phyloP scores from a whole-genome alignment of 2,329 filamentous ascomycete species.

The Fusarium sp. region DNA sequence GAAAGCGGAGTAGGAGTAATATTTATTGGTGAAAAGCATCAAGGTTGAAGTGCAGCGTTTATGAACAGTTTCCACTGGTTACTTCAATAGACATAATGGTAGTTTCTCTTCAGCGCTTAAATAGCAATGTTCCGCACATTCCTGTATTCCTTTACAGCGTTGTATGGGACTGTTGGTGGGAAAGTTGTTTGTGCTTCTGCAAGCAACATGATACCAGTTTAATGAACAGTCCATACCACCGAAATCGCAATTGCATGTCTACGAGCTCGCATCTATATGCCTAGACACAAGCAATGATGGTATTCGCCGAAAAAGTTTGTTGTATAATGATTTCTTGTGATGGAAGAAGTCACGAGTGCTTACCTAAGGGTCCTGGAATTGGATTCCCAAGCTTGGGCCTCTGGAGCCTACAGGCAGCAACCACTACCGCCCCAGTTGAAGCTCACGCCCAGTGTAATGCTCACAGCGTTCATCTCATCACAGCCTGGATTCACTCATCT shows the following conservation, averaged over 20 bases:
- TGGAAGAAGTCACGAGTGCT: slow-evolving; percentile 1
- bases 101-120: not conserved
- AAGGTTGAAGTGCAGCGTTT: not conserved
- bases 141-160: no score
- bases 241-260: not conserved
- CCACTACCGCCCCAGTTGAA: slow-evolving; percentile 20
- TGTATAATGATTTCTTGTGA: not conserved
- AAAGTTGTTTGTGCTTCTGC: not conserved
- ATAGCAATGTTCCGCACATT: not conserved
- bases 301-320: not conserved
- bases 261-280: not conserved
- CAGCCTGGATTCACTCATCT: slow-evolving; percentile 1
- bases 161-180: not conserved
- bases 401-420: slow-evolving; percentile 38
- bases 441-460: slow-evolving; percentile 4
- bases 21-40: not conserved
- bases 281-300: no score
- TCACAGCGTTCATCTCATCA: slow-evolving; percentile 17
- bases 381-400: slow-evolving; percentile 22
- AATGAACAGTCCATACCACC: not conserved
- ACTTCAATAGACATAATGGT: not conserved
- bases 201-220: not conserved
- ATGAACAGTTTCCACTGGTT: not conserved
- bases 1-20: slow-evolving; percentile 1
- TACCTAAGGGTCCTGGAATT: slow-evolving; percentile 7